phyloP scores from a whole-genome alignment of 1,139 yeast species.

The Ogataea hybrid region DNA sequence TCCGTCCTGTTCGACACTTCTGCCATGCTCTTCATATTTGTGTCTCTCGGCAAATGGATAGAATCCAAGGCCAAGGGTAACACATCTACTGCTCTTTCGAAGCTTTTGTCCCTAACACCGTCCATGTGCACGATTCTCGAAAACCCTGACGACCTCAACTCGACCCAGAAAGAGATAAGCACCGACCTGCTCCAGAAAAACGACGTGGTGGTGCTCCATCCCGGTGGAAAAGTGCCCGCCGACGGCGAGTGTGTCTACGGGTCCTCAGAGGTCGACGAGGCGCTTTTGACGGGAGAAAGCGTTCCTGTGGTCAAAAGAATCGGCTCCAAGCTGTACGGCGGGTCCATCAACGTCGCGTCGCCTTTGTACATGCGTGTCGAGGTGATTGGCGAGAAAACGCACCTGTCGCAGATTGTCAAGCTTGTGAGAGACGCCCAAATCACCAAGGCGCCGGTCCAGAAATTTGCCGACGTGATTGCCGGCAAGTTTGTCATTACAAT shows the following conservation, averaged over 20 bases:
- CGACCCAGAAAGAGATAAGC: constrained; percentile 40
- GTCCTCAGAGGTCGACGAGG: constrained; percentile 80
- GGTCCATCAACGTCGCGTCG: constrained; percentile 84
- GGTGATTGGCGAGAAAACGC: constrained; percentile 78
- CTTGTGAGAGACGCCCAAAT: constrained; percentile 90
- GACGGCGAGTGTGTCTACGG: constrained; percentile 84
- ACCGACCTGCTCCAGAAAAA: constrained; percentile 74
- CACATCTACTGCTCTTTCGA: constrained; percentile 84
- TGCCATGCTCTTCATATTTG: constrained; percentile 78
- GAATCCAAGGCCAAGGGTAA: constrained; percentile 94
- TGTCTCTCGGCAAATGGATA: constrained; percentile 84
- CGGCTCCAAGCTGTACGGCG: constrained; percentile 78
- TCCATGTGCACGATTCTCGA: constrained; percentile 65
- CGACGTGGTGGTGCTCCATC: constrained; percentile 75
- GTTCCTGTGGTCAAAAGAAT: constrained; percentile 60
- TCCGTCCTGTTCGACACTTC: constrained; percentile 83
- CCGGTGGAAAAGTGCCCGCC: constrained; percentile 89
- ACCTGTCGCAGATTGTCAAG: constrained; percentile 79
- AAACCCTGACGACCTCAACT: constrained; percentile 30
- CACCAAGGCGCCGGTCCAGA: constrained; percentile 85
- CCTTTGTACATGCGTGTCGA: constrained; percentile 66
- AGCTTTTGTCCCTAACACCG: constrained; percentile 78
- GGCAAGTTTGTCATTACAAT: constrained; percentile 84
- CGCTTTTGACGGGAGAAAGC: constrained; percentile 89
- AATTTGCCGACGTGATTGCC: constrained; percentile 83